A percentile compares a stretch with the other conserved stretches of the same genome.
Conservation (phyloP, 805 yeast genomes). For the Saccharomyces paradoxus region DNA sequence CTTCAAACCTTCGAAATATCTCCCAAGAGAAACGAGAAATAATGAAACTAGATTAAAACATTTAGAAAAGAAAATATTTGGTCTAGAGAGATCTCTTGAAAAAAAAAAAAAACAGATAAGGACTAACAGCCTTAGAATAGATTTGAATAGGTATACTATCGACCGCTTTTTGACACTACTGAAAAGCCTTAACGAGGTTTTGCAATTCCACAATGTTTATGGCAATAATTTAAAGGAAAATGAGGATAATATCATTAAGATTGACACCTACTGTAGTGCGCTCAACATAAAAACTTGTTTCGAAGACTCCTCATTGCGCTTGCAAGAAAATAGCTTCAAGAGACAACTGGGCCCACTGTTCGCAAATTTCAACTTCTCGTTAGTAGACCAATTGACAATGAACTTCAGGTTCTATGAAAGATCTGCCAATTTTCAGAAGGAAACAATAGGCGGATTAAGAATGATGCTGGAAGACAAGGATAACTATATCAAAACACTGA, state of each 20-base stretch:
- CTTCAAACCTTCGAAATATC: neutral
- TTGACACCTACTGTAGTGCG: neutral
- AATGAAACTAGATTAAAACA: neutral
- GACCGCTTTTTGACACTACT: neutral
- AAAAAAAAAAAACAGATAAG: neutral
- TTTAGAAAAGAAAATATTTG: neutral
- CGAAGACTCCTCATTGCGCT: neutral
- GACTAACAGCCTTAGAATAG: neutral
- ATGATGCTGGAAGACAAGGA: neutral
- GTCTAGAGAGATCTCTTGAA: neutral
- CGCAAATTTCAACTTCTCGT: neutral
- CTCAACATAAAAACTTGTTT: neutral
- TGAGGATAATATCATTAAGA: neutral
- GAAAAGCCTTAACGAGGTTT: neutral
- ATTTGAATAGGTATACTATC: neutral
- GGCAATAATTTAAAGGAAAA: neutral
- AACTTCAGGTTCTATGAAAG: neutral
- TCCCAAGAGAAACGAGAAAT: neutral
- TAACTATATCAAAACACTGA: neutral
- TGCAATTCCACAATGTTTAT: neutral
- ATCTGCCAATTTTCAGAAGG: neutral
- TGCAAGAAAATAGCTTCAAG: neutral
- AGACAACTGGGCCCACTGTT: neutral
- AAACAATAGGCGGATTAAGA: neutral
- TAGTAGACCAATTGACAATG: neutral